A percentile compares a stretch with the other conserved stretches of the same genome.
Evolutionary conservation across 768 basidiomycete species (phyloP).

Genomic region (Boletus rubescentipes): DNA sequence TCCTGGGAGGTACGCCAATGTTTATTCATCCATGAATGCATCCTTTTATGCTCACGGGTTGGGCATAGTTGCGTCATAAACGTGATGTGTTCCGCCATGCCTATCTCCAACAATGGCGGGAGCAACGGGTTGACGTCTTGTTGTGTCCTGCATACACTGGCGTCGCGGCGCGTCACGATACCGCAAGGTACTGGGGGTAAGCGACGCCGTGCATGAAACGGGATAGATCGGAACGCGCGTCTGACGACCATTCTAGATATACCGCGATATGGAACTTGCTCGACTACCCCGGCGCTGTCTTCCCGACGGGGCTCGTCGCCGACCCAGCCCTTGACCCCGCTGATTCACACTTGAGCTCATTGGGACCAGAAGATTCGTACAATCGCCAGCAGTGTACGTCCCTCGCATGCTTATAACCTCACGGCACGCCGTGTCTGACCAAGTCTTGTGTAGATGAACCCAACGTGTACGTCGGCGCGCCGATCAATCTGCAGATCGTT

Average conservation of each 20-base stretch:
- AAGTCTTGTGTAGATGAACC: constrained; percentile 21
- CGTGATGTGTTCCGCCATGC: constrained; percentile 36
- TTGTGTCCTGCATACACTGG: constrained; percentile 37
- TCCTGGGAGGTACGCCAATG: constrained; percentile 29
- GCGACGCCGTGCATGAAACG: not conserved
- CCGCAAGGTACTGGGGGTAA: constrained; percentile 35
- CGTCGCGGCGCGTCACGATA: constrained; percentile 39
- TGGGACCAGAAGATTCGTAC: constrained; percentile 23
- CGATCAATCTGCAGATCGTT: constrained; percentile 24
- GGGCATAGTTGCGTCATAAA: constrained; percentile 25
- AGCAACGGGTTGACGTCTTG: constrained; percentile 40
- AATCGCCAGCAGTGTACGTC: constrained; percentile 21
- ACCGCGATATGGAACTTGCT: constrained; percentile 44
- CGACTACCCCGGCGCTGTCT: constrained; percentile 44
- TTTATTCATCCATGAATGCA: not conserved
- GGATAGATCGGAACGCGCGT: not conserved
- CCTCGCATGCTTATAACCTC: not conserved
- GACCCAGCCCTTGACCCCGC: constrained; percentile 27
- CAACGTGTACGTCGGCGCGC: constrained; percentile 11
- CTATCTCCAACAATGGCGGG: constrained; percentile 39
- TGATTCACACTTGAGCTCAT: constrained; percentile 3
- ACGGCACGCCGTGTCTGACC: constrained; percentile 6
- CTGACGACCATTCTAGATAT: constrained; percentile 27
- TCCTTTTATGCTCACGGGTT: constrained; percentile 1
- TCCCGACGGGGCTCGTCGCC: constrained; percentile 40